Base-by-base conservation (phyloP, 2,329 filamentous ascomycete genomes). In the Cladorrhinum sp. region DNA sequence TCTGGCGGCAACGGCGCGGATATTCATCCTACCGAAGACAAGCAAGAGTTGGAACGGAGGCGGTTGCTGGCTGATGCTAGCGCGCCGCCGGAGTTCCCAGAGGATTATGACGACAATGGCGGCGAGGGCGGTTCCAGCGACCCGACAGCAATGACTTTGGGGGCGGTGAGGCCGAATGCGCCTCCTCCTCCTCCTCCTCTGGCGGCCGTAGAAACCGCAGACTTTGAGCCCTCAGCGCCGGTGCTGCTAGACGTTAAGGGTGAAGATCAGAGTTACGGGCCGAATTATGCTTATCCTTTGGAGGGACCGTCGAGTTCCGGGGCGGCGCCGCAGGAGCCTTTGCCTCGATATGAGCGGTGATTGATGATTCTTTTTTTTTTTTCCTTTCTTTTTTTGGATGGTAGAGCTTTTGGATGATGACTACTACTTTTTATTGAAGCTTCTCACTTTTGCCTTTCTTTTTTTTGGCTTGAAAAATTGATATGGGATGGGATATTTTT, bases 31-130 rank as follows among this genome's bases (percentile, higher is more conserved):
- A 78, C 75, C 14, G 90, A 95, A 59, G 93, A 96, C 73, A 95
- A 96, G 72, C 86, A 88, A 67, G 91, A 96, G 71, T 77, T 92
- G 6, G 89, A 93, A 71, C 80, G 86, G 20, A 82, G 78, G 59
- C 79, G 87, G 39, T 73, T 91, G n/a, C 77, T 89, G 62, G 77
- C 80, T 56, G 82, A 89, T 68, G 84, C 84, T 7, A 89, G 87
- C 71, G 83, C 84, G 8, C 88, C 88, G 3, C 82, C 81, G 2
- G 79, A 82, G 10, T 82, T 85, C 50, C 82, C 82, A 0, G 79
- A 81, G 4, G 83, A 86, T 64, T 79, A 78, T 62, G 77, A 80
- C 20, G 68, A 72, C 28, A 71, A 70, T 46, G 68, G 68, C 57
- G 64, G 63, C 7, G 68, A 58, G 18, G 62, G 9, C 4, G 26